Conservation (phyloP, 176 grass and related monocot genomes). For the Otatea glauca region DNA sequence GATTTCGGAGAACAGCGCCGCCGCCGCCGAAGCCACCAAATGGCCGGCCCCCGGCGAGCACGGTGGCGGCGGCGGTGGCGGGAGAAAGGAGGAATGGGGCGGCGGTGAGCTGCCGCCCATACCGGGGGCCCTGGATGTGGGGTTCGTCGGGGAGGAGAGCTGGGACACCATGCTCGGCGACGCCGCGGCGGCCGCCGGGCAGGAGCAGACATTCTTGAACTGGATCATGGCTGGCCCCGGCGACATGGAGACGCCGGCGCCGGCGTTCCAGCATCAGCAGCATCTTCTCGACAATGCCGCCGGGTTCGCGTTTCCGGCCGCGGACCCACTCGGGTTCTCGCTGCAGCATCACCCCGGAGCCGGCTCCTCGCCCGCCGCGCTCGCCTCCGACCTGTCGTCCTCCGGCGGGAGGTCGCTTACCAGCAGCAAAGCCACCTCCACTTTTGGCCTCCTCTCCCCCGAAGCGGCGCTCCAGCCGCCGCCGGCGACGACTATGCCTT, state of each 20-base stretch:
- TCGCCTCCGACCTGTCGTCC: slow-evolving; percentile 47
- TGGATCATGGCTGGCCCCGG: slow-evolving; percentile 89
- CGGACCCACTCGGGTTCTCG: slow-evolving; percentile 51
- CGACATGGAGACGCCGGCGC: slow-evolving; percentile 44
- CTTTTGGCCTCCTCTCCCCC: slow-evolving; percentile 38
- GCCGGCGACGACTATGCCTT: slow-evolving; percentile 41
- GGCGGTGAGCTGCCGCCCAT: slow-evolving; percentile 70
- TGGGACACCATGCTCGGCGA: slow-evolving; percentile 77
- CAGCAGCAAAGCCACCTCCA: slow-evolving; percentile 42
- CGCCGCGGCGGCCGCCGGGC: slow-evolving; percentile 44
- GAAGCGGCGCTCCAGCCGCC: slow-evolving; percentile 41
- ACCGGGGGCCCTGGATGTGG: slow-evolving; percentile 57
- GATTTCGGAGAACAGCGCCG: slow-evolving; percentile 61
- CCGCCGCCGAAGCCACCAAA: slow-evolving; percentile 58
- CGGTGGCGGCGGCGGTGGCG: slow-evolving; percentile 38
- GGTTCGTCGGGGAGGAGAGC: slow-evolving; percentile 46
- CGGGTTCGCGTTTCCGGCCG: slow-evolving; percentile 53
- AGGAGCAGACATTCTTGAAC: slow-evolving; percentile 86
- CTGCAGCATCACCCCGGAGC: slow-evolving; percentile 51
- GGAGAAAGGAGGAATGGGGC: slow-evolving; percentile 61
- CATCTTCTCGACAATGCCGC: slow-evolving; percentile 51
- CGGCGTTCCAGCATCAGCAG: slow-evolving; percentile 49
- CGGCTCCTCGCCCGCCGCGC: not conserved
- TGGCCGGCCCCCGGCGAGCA: slow-evolving; percentile 39
- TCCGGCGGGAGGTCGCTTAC: slow-evolving; percentile 40